Evolutionary conservation across 176 grass and related monocot genomes (phyloP).

Genomic region (Bonia amplexicaulis): DNA sequence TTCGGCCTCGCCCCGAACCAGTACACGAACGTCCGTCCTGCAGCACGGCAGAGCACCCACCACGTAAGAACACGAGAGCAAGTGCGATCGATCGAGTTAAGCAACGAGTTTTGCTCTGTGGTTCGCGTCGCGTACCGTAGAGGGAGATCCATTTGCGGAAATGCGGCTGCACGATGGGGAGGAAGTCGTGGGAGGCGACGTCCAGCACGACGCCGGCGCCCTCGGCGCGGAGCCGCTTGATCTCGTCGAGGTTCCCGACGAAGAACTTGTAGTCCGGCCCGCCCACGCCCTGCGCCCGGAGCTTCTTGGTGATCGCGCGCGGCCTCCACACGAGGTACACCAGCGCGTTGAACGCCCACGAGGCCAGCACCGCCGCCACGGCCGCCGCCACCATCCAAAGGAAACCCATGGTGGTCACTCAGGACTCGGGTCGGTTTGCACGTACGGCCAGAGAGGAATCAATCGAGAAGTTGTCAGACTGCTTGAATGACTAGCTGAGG

Average conservation of each 20-base stretch:
- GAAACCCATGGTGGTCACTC: not conserved
- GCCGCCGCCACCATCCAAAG: slow-evolving; percentile 10
- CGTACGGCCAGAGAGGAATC: too few species aligned
- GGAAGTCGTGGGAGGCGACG: slow-evolving; percentile 37
- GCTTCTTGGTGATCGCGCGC: not conserved
- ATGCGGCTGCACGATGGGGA: slow-evolving; percentile 44
- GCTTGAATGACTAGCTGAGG: not conserved
- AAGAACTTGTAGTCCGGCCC: slow-evolving; percentile 42
- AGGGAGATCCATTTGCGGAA: slow-evolving; percentile 38
- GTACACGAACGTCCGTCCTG: slow-evolving; percentile 46
- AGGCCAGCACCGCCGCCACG: not conserved
- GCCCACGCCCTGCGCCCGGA: slow-evolving; percentile 41
- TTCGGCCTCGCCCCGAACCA: slow-evolving; percentile 40
- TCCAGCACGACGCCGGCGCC: slow-evolving; percentile 2
- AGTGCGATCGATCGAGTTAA: not conserved
- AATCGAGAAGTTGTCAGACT: not conserved
- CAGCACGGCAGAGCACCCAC: not conserved
- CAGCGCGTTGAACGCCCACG: slow-evolving; percentile 34
- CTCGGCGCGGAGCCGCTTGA: slow-evolving; percentile 31
- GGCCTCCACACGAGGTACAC: slow-evolving; percentile 41
- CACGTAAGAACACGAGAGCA: not conserved
- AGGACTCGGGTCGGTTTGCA: not conserved
- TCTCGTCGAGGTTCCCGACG: slow-evolving; percentile 39
- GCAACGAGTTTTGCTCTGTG: too few species aligned
- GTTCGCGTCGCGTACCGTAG: slow-evolving; percentile 15